Conservation (phyloP, 257 asterid species). For the Voacanga thouarsii region DNA sequence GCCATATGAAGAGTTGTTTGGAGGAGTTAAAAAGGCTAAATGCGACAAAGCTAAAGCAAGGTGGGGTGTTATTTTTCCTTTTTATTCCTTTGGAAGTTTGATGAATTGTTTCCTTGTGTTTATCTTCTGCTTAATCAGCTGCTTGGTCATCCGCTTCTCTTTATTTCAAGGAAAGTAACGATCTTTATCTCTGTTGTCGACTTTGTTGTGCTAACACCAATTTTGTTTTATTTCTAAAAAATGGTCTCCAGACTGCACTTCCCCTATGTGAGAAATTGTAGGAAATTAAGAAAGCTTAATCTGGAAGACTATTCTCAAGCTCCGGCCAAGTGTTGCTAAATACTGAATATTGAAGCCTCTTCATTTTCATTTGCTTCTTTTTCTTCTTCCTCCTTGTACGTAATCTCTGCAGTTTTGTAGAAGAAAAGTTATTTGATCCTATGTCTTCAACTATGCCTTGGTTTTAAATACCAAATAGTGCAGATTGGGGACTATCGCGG, state of each 20-base stretch:
- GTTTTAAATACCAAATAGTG: neutral
- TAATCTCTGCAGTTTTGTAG: neutral
- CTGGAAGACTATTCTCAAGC: neutral
- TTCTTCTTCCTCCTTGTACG: neutral
- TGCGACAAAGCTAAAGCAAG: conserved; percentile 20
- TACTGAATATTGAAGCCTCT: neutral
- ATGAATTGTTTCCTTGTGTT: neutral
- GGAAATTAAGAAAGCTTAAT: neutral
- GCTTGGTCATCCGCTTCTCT: neutral
- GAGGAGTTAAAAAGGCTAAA: conserved; percentile 24
- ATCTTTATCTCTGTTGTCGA: neutral
- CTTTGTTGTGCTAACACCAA: neutral
- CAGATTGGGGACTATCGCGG: neutral
- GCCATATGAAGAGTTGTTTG: conserved; percentile 56
- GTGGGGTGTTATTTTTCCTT: neutral
- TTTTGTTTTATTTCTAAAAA: neutral
- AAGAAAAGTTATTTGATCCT: neutral
- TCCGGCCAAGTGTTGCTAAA: neutral
- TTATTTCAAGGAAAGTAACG: neutral
- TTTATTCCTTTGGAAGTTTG: neutral
- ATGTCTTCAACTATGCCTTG: neutral
- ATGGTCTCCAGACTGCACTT: neutral
- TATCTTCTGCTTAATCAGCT: neutral
- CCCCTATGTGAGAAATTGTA: neutral
- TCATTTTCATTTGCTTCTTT: neutral